Evolutionary conservation across 1,284 basidiomycete species (phyloP).

Genomic region (Exobasidium rhododendri): DNA sequence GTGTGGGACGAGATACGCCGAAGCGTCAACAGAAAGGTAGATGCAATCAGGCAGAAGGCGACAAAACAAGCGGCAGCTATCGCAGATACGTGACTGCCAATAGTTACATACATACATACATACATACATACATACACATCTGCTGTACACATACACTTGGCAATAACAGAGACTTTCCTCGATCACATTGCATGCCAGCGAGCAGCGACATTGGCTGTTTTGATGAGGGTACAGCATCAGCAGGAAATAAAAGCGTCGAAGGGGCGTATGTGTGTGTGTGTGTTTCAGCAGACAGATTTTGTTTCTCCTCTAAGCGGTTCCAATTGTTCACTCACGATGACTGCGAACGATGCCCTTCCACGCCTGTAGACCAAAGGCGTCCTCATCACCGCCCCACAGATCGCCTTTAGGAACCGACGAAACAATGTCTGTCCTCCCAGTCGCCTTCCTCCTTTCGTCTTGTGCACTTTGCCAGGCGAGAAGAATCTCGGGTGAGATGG

Average conservation of each 20-base stretch:
- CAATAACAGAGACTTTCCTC: not conserved
- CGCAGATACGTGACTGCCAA: not conserved
- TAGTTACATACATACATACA: slow-evolving; percentile 1
- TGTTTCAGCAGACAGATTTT: not conserved
- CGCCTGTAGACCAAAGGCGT: slow-evolving; percentile 38
- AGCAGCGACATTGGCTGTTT: not conserved
- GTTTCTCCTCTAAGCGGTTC: not conserved
- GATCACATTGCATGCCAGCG: not conserved
- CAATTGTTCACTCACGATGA: slow-evolving; percentile 19
- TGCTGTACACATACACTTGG: not conserved
- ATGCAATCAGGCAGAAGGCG: slow-evolving; percentile 6
- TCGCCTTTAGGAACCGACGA: slow-evolving; percentile 36
- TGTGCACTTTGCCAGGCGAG: slow-evolving; percentile 23
- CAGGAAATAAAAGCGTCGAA: not conserved
- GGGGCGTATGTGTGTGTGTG: not conserved
- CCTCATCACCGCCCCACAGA: slow-evolving; percentile 24
- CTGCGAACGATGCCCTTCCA: slow-evolving; percentile 38
- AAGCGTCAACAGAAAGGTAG: slow-evolving; percentile 5
- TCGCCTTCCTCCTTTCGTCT: slow-evolving; percentile 12
- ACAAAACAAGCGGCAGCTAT: slow-evolving; percentile 2
- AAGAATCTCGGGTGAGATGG: slow-evolving; percentile 24
- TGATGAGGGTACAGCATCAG: too few relatives aligned
- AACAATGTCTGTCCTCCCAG: slow-evolving; percentile 9
- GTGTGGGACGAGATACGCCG: slow-evolving; percentile 36
- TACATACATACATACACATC: not conserved